phyloP scores from a whole-genome alignment of 768 basidiomycete species.

The Tulasnella sp. region DNA sequence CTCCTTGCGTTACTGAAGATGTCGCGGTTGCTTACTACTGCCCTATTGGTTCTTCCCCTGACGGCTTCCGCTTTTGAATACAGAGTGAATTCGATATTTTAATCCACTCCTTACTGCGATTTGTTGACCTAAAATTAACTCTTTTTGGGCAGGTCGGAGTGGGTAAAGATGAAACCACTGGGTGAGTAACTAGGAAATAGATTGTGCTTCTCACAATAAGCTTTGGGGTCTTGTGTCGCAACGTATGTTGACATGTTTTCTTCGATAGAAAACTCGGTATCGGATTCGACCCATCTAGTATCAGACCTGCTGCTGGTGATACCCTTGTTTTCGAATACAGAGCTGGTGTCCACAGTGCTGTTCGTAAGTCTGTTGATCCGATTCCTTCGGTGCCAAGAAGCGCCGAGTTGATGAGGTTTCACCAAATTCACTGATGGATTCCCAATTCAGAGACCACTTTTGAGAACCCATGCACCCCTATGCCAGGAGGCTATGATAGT shows the following conservation, averaged over 20 bases:
- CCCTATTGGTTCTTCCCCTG: too few relatives aligned
- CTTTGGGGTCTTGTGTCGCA: too few relatives aligned
- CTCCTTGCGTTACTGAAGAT: too few relatives aligned
- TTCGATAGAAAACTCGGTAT: slow-evolving; percentile 1
- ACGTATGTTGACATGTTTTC: too few relatives aligned
- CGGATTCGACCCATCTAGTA: slow-evolving; percentile 13
- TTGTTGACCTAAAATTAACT: background rate
- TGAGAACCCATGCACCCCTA: slow-evolving; percentile 6
- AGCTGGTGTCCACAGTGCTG: background rate
- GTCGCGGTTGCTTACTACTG: too few relatives aligned
- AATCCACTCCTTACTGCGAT: background rate
- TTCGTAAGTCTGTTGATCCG: background rate
- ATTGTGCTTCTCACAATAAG: too few relatives aligned
- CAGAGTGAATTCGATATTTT: background rate
- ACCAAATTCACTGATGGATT: background rate
- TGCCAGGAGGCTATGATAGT: slow-evolving; percentile 4
- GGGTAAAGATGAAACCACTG: slow-evolving; percentile 10
- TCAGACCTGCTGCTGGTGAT: slow-evolving; percentile 9
- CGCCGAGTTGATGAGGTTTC: background rate
- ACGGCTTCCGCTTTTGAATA: background rate
- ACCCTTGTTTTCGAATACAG: slow-evolving; percentile 8
- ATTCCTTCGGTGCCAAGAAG: background rate
- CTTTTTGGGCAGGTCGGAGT: slow-evolving; percentile 4
- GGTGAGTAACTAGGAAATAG: slow-evolving; percentile 3
- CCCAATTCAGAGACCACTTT: slow-evolving; percentile 2